Evolutionary conservation across 768 basidiomycete genomes (phyloP), one percentile per base, ranked within the genome.

Genomic region (Pulveroboletus sp.): DNA sequence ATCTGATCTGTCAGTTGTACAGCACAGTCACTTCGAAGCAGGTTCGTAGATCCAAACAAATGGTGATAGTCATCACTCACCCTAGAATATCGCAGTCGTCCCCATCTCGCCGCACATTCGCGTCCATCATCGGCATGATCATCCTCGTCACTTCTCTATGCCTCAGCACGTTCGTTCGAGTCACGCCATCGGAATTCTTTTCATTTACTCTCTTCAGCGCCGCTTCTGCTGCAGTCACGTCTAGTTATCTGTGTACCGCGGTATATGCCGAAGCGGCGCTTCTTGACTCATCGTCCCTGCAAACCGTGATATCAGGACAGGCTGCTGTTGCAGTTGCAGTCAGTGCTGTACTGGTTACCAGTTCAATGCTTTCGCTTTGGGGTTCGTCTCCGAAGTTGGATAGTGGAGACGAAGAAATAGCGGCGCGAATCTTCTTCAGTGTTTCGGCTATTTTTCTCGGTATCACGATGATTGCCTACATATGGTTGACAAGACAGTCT

Each of bases 301-400:
- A 93, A 64, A 73, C 80, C 24, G 73, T 88, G 63, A 79, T 93
- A 75, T 81, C 89, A 3, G 92, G 90, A 10, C 89, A 93, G 68
- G 92, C 87, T 0, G 89, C 86, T 0, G 80, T 93, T 2, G 93
- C 84, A 0, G 88, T 94, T 11, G 82, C 81, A 1, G 83, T 94
- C 54, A 90, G 89, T 46, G 71, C 74, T 1, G 83, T 91, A 0
- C 90, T 93, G 59, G 76, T 92, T 8, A 53, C 82, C 30, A 82
- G 88, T 50, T 77, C 85, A 8, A 66, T 74, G 1, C 69, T 78
- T 2, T 84, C 84, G 7, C 70, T 87, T 15, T 74, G 72, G 72
- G 71, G 73, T 11, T 68, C 70, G 35, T 59, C 78, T 54, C 61
- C 53, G 56, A 46, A 64, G 46, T 56, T 62, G 3, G 32, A 46